These are phyloP conservation scores for Fragosphaeria purpurea DNA, from an alignment of 2,329 filamentous ascomycete genomes.

Conservation along the genomic window DNA sequence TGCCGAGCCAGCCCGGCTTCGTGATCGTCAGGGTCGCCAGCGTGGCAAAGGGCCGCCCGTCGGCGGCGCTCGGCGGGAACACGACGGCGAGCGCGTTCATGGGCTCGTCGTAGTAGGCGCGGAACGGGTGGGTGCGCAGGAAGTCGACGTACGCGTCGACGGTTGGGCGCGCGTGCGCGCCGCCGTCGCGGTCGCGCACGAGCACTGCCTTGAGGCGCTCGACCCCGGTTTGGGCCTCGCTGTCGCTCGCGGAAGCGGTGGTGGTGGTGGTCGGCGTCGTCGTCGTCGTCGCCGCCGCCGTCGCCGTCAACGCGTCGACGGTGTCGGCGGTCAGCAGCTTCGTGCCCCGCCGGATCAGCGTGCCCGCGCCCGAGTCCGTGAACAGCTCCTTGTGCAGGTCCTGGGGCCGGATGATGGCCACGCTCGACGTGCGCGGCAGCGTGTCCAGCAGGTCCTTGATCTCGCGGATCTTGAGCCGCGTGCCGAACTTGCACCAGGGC, in stretches of 20 bases:
- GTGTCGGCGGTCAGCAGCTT: slow-evolving; percentile 61
- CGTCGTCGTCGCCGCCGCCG: no score
- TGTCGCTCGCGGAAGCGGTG: slow-evolving; percentile 31
- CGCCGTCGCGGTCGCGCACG: slow-evolving; percentile 69
- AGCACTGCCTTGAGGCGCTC: slow-evolving; percentile 72
- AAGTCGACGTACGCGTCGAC: slow-evolving; percentile 81
- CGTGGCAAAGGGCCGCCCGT: slow-evolving; percentile 56
- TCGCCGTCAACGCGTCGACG: no score
- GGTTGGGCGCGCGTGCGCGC: slow-evolving; percentile 69
- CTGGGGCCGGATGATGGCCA: slow-evolving; percentile 94
- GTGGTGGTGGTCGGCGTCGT: no score
- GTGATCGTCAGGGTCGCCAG: slow-evolving; percentile 87
- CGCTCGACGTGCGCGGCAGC: slow-evolving; percentile 82
- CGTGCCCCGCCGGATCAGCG: slow-evolving; percentile 82
- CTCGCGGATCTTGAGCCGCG: slow-evolving; percentile 92
- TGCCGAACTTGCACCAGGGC: slow-evolving; percentile 91
- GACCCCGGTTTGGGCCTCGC: slow-evolving; percentile 67
- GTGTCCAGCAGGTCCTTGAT: slow-evolving; percentile 88
- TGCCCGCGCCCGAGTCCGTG: slow-evolving; percentile 90
- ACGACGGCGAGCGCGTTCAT: slow-evolving; percentile 92
- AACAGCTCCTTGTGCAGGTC: slow-evolving; percentile 95
- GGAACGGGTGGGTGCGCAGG: slow-evolving; percentile 69
- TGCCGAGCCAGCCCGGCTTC: slow-evolving; percentile 88
- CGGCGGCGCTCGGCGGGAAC: slow-evolving; percentile 56
- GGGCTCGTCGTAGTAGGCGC: slow-evolving; percentile 86